These are phyloP conservation scores for Fusarium sp. DNA, from an alignment of 2,329 filamentous ascomycete species.

Conservation along the genomic window DNA sequence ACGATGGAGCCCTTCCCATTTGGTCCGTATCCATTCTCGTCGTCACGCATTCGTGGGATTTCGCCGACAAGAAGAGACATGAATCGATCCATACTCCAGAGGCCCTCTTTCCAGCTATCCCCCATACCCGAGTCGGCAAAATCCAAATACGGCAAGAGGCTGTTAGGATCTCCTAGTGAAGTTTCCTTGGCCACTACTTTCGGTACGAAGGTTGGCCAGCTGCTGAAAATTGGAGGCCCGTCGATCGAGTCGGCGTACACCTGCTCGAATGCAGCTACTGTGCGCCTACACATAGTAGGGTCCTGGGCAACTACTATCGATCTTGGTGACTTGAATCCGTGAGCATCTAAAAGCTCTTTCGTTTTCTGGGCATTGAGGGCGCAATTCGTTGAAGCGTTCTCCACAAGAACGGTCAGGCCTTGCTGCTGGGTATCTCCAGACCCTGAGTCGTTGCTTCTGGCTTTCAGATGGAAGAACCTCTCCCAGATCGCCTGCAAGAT, in stretches of 20 bases:
- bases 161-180: background rate
- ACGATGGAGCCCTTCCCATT: slow-evolving; percentile 32
- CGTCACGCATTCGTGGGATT: slow-evolving; percentile 37
- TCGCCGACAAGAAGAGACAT: slow-evolving; percentile 36
- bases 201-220: slow-evolving; percentile 39
- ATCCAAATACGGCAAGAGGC: slow-evolving; percentile 4
- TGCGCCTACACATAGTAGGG: slow-evolving; percentile 37
- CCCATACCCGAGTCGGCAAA: background rate
- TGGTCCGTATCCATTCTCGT: slow-evolving; percentile 35
- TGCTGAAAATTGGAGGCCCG: background rate
- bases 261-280: slow-evolving; percentile 30
- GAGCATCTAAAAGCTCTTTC: slow-evolving; percentile 25
- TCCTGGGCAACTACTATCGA: slow-evolving; percentile 37
- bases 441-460: background rate
- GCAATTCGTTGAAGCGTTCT: slow-evolving; percentile 39
- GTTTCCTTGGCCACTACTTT: background rate
- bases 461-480: slow-evolving; percentile 23
- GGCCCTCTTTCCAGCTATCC: background rate
- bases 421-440: background rate
- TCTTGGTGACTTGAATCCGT: slow-evolving; percentile 27
- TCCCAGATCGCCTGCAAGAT: slow-evolving; percentile 30
- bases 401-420: slow-evolving; percentile 25
- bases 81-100: slow-evolving; percentile 36
- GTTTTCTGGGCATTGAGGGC: slow-evolving; percentile 35
- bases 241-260: slow-evolving; percentile 14